Evolutionary conservation across 2,329 filamentous ascomycete genomes (phyloP).

Genomic region (Aspergillus arachidicola): DNA sequence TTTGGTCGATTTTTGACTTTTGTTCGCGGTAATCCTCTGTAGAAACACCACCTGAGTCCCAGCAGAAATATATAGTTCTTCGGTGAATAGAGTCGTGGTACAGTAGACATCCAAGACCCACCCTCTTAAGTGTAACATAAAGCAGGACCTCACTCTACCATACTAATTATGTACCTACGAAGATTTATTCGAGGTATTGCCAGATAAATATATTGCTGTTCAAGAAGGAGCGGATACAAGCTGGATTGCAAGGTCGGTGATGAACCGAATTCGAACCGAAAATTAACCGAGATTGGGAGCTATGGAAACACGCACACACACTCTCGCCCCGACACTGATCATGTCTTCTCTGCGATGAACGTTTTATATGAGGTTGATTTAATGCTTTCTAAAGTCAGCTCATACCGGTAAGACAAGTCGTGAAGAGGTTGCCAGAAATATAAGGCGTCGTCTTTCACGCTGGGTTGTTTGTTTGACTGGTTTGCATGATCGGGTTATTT

Average conservation of each 20-base stretch:
- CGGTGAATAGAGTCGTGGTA: not conserved
- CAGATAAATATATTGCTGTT: not conserved
- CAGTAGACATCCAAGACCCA: not conserved
- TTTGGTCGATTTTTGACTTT: not conserved
- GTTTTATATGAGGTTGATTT: too few species aligned
- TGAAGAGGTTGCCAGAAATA: not conserved
- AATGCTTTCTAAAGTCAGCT: too few species aligned
- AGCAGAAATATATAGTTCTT: not conserved
- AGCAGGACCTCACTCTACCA: not conserved
- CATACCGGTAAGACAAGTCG: too few species aligned
- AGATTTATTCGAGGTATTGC: not conserved
- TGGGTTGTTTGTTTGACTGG: not conserved
- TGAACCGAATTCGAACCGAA: not conserved
- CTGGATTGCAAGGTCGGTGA: not conserved
- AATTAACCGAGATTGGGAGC: not conserved
- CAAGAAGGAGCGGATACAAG: not conserved
- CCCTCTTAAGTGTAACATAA: not conserved
- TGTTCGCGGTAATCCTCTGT: not conserved
- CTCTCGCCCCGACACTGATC: too few species aligned
- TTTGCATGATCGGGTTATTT: not conserved
- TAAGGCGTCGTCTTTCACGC: not conserved
- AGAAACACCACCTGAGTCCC: not conserved
- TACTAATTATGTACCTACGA: not conserved
- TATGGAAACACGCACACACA: too few species aligned
- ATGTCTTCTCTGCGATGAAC: too few species aligned